Base-by-base conservation (phyloP, 1,284 basidiomycete genomes). In the Rhodotorula glutinis region DNA sequence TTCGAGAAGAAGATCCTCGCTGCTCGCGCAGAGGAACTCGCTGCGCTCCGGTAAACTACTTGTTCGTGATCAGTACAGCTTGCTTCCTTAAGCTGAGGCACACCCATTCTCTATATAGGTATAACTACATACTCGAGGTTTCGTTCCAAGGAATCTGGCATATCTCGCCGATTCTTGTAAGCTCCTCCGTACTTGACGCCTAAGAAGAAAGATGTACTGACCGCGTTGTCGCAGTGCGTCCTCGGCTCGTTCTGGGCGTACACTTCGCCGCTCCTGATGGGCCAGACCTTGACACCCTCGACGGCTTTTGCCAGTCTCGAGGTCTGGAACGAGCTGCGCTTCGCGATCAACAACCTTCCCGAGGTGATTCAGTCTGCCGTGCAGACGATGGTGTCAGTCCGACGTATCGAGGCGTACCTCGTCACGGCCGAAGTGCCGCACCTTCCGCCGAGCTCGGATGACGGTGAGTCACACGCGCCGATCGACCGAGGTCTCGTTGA, bases 251-350 rank as follows among this genome's bases (percentile, higher is more conserved):
- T 82, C 60, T 75, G 63, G 65, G 69, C 72, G 19, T 75, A 72
- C 69, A 74, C 75, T 51, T 65, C 60, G 60, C 60, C 66, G n/a
- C 55, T 64, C 33, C 84, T 92, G 54, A 78, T 88, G 60, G 81
- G 83, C 25, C 82, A 90, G 74, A 77, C 81, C 0, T 79, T 97
- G 51, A 90, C 90, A 0, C 92, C 92, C 2, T 89, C 90, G 0
- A 85, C 87, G 67, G 93, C 92, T 0, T 95, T 93, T 79, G 91
- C 92, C 25, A 86, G 88, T 29, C 57, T 72, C 41, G 73, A 80
- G 82, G 91, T 97, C 11, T 95, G 95, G 80, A 85, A 85, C 66
- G 92, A 95, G 79, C 86, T 96, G 80, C 88, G 78, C 70, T 90
- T 87, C 73, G 87, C 88, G 2, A 82, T 92, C 55, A 91, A 89